A percentile compares a stretch with the other conserved stretches of the same genome.
Conservation (phyloP, 2,329 filamentous ascomycete species). For the Exophiala spinifera region DNA sequence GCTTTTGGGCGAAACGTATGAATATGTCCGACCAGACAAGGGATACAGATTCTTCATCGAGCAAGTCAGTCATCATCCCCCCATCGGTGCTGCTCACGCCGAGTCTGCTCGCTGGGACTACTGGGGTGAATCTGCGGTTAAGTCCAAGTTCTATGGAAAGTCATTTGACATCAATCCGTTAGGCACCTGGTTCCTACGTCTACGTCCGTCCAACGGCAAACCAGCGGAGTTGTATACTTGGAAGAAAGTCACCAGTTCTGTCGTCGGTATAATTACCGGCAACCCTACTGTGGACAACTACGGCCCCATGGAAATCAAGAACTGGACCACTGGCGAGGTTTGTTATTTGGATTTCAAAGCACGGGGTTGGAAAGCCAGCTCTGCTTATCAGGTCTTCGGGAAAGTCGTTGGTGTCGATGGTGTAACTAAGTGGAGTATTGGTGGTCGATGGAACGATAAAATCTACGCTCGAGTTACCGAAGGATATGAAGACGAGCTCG, state of each 20-base stretch:
- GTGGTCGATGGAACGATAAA: slow-evolving; percentile 95
- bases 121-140: slow-evolving; percentile 90
- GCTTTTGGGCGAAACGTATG: slow-evolving; percentile 90
- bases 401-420: slow-evolving; percentile 78
- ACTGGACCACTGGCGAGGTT: slow-evolving; percentile 92
- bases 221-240: slow-evolving; percentile 91
- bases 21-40: slow-evolving; percentile 93
- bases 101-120: slow-evolving; percentile 95
- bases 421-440: slow-evolving; percentile 82
- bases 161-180: slow-evolving; percentile 96
- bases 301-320: slow-evolving; percentile 93
- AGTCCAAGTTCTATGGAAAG: slow-evolving; percentile 95
- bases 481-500: slow-evolving; percentile 75
- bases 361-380: slow-evolving; percentile 91
- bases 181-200: slow-evolving; percentile 91
- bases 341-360: slow-evolving; percentile 89
- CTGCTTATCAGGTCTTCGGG: slow-evolving; percentile 82
- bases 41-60: slow-evolving; percentile 98
- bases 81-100: slow-evolving; percentile 87
- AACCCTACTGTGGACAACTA: slow-evolving; percentile 98
- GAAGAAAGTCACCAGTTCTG: slow-evolving; percentile 97
- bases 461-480: slow-evolving; percentile 91
- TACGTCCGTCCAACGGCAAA: slow-evolving; percentile 71
- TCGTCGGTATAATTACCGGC: slow-evolving; percentile 97
- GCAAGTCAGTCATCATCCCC: slow-evolving; percentile 96